Evolutionary conservation across 805 yeast species (phyloP), one percentile per base, ranked within the genome.

Genomic region (Saccharomyces paradoxus): DNA sequence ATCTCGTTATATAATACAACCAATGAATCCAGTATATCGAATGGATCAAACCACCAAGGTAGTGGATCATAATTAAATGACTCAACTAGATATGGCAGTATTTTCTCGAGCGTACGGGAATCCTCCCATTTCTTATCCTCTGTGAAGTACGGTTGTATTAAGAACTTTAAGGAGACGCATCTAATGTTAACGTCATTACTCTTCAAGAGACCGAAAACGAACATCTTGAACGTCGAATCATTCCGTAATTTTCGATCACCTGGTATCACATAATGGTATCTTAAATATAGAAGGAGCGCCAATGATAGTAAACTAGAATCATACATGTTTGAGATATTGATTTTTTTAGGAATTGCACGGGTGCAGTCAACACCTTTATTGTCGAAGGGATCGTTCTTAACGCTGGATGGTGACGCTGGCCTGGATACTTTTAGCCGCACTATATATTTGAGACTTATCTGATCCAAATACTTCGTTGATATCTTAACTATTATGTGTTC

Each of bases 11-110:
- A 66, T 9, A 57, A 46, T 4, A 61, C 63, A n/a, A 66, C 50
- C 27, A 67, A 52, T 1, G 49, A 41, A 13, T 57, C 60, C 24
- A 68, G 41, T 21, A 51, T 55, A 14, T 65, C 66, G 26, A 68
- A 61, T 4, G 70, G 69, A 56, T 66, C 68, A 55, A 62, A 68
- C 70, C 71, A 66, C 65, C 65, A 60, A 12, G 72, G 72, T 3
- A 67, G 26, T n/a, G 53, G 48, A 10, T 58, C 56, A 27, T 51
- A 59, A 48, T 67, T 62, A 49, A 68, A 60, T 13, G 62, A 56
- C 7, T 61, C 62, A 27, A 65, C 54, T 50, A 68, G 53, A 51
- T 62, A 62, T 3, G 71, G 70, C 32, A 67, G 53, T 41, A 60
- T 47, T 50, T 60, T 60, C 3, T 51, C 53, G n/a, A 65, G 41